phyloP scores from a whole-genome alignment of 2,329 filamentous ascomycete genomes.

The Cephalotrichum gorgonifer region DNA sequence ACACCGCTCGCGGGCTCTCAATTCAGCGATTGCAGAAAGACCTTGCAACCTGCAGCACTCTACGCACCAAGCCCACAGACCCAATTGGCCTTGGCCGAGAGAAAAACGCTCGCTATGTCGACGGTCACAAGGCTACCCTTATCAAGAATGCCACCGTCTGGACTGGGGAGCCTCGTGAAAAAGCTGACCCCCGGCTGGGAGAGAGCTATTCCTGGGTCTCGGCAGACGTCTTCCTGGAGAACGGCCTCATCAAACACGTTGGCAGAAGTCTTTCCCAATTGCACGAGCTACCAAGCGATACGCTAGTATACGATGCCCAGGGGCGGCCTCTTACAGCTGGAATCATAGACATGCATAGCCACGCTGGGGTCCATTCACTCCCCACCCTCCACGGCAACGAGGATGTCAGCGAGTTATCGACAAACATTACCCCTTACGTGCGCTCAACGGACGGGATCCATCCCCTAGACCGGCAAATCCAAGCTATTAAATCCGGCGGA shows the following conservation, averaged over 20 bases:
- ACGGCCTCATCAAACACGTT: conserved; percentile 52
- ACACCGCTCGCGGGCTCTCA: conserved; percentile 39
- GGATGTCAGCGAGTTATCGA: conserved; percentile 54
- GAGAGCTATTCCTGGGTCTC: conserved; percentile 49
- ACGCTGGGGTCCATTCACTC: conserved; percentile 48
- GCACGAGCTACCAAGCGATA: background rate
- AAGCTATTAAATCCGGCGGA: conserved; percentile 61
- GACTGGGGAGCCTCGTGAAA: conserved; percentile 48
- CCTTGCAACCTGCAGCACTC: conserved; percentile 41
- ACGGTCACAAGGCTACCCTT: conserved; percentile 47
- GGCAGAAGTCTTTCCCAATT: conserved; percentile 24
- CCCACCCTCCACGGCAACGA: conserved; percentile 41
- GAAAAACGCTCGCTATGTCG: conserved; percentile 49
- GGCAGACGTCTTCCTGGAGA: conserved; percentile 50
- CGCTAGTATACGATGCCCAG: conserved; percentile 40
- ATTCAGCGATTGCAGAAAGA: conserved; percentile 40
- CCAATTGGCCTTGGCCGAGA: conserved; percentile 45
- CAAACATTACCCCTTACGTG: conserved; percentile 57
- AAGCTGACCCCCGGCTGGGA: conserved; percentile 44
- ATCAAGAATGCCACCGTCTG: conserved; percentile 59
- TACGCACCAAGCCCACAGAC: conserved; percentile 44
- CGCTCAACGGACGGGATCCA: conserved; percentile 56
- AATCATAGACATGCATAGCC: conserved; percentile 64
- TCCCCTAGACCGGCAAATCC: conserved; percentile 52
- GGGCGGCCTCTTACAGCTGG: conserved; percentile 55